Conservation (phyloP, 805 yeast genomes). For the Lipomyces mesembrius region DNA sequence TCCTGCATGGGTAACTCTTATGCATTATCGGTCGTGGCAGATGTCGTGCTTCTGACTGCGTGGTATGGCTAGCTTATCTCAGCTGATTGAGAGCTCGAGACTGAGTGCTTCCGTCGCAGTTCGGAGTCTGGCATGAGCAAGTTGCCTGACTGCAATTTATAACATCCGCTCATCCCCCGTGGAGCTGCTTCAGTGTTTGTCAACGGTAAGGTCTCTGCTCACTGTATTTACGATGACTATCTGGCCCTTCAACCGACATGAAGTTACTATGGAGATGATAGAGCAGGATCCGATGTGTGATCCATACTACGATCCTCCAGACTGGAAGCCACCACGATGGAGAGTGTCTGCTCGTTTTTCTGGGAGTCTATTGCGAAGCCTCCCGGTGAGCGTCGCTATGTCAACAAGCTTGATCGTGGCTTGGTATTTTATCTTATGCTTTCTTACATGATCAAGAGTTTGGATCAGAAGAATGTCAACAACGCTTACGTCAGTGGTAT, state of each 20-base stretch:
- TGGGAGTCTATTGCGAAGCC: constrained; percentile 38
- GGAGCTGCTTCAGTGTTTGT: no score
- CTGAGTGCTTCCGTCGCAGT: no score
- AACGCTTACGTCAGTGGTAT: constrained; percentile 72
- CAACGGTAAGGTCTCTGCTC: no score
- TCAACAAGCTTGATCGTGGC: constrained; percentile 46
- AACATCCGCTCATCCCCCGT: no score
- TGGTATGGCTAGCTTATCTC: no score
- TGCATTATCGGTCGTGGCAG: no score
- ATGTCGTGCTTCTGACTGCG: no score
- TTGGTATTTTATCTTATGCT: constrained; percentile 50
- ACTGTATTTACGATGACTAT: constrained; percentile 11
- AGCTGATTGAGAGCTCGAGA: no score
- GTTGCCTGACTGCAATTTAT: no score
- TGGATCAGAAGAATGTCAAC: constrained; percentile 62
- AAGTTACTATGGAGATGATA: constrained; percentile 32
- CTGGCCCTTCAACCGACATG: constrained; percentile 31
- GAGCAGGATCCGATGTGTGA: constrained; percentile 9
- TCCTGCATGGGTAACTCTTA: no score
- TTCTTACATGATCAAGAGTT: constrained; percentile 54
- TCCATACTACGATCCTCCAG: constrained; percentile 33
- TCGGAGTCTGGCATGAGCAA: no score
- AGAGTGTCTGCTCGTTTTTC: constrained; percentile 23
- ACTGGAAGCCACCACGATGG: constrained; percentile 29
- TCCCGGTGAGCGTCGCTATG: constrained; percentile 42